Conservation (phyloP, 305 asterid genomes). For the Salvia sclarea region DNA sequence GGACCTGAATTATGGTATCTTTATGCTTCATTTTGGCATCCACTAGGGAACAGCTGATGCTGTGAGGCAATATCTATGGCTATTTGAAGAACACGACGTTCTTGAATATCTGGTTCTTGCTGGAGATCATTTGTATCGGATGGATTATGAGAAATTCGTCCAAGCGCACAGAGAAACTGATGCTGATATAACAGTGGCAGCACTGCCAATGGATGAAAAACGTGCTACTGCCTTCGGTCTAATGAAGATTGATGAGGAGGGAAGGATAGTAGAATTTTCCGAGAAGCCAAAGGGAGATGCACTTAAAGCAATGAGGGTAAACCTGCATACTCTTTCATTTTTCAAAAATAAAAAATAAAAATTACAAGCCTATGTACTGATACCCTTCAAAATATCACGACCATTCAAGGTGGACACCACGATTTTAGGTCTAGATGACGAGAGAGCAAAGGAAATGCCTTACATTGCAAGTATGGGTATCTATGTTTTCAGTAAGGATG, state of each 20-base stretch:
- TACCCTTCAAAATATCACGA: background rate
- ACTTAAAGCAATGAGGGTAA: slow-evolving; percentile 58
- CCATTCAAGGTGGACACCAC: slow-evolving; percentile 58
- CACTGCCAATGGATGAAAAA: slow-evolving; percentile 71
- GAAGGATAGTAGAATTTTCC: slow-evolving; percentile 55
- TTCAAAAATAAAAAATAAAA: too few species aligned
- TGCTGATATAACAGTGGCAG: slow-evolving; percentile 77
- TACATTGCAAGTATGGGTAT: slow-evolving; percentile 71
- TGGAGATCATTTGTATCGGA: slow-evolving; percentile 67
- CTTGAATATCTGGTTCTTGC: slow-evolving; percentile 68
- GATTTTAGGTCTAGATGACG: slow-evolving; percentile 61
- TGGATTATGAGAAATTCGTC: slow-evolving; percentile 69
- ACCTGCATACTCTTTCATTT: too few species aligned
- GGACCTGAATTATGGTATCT: background rate
- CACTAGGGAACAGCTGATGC: slow-evolving; percentile 75
- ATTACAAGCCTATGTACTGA: slow-evolving; percentile 6
- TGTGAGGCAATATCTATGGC: slow-evolving; percentile 72
- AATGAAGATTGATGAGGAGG: slow-evolving; percentile 69
- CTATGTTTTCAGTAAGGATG: slow-evolving; percentile 58
- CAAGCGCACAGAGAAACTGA: slow-evolving; percentile 72
- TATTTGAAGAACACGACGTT: slow-evolving; percentile 67
- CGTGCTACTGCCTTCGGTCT: slow-evolving; percentile 70
- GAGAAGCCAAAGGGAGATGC: slow-evolving; percentile 68
- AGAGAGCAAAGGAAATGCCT: slow-evolving; percentile 67
- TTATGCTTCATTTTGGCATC: slow-evolving; percentile 13